Percentiles rank a stretch among this genome's conserved stretches.
phyloP scores from a whole-genome alignment of 352 stramenopile species.

The Pythium chondricola region DNA sequence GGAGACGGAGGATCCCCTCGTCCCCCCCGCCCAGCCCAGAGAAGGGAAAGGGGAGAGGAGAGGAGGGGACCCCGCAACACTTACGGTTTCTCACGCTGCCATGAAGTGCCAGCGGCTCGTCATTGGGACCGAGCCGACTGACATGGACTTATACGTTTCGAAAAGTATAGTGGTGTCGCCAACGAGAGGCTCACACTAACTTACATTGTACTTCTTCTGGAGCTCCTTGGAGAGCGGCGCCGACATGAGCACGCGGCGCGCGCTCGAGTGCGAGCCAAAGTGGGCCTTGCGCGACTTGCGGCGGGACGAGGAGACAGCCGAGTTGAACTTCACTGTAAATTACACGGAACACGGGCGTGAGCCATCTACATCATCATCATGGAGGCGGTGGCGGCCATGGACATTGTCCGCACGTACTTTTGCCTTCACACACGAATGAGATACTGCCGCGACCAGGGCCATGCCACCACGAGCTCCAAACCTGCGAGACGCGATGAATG shows the following conservation, averaged over 20 bases:
- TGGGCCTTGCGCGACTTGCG: constrained; percentile 99
- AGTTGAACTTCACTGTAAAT: constrained; percentile 90
- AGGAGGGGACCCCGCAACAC: no score
- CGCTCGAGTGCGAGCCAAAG: constrained; percentile 96
- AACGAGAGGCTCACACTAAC: constrained; percentile 48
- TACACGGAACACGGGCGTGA: constrained; percentile 1
- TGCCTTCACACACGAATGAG: constrained; percentile 85
- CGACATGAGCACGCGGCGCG: constrained; percentile 96
- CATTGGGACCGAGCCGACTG: constrained; percentile 23
- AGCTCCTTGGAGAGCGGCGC: constrained; percentile 98
- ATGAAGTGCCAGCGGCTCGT: constrained; percentile 74
- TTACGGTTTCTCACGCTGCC: constrained; percentile 83
- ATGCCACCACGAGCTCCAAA: not conserved
- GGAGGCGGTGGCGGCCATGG: not conserved
- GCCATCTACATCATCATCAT: constrained; percentile 1
- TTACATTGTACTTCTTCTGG: constrained; percentile 99
- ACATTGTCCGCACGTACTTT: constrained; percentile 47
- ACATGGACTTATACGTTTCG: constrained; percentile 87
- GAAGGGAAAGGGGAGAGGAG: not conserved
- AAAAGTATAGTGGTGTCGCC: constrained; percentile 65
- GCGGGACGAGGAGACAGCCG: constrained; percentile 92
- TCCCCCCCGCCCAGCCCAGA: not conserved
- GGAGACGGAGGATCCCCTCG: not conserved
- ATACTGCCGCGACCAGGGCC: constrained; percentile 34
- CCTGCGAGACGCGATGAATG: not conserved